These are phyloP conservation scores for Acrodontium crateriforme DNA, from an alignment of 2,329 filamentous ascomycete genomes.

Conservation along the genomic window DNA sequence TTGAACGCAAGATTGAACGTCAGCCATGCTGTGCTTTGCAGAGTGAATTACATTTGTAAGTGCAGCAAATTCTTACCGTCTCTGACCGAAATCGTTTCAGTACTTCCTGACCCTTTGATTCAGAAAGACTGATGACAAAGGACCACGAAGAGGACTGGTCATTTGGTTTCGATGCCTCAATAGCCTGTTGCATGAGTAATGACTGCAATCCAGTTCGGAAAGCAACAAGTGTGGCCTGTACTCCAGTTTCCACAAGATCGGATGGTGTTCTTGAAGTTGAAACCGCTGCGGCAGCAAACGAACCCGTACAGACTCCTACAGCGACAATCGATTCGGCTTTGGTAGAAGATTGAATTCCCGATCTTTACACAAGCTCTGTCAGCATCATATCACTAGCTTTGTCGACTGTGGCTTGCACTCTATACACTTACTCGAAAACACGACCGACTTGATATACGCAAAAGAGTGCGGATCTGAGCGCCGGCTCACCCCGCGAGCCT, in stretches of 20 bases:
- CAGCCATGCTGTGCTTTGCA: no score
- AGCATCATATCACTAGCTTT: background rate
- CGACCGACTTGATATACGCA: background rate
- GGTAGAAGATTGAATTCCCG: conserved; percentile 1
- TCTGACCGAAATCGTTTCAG: no score
- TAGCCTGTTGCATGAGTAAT: no score
- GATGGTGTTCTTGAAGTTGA: background rate
- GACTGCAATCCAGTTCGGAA: no score
- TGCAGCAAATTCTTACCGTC: no score
- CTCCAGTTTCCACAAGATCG: background rate
- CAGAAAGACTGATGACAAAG: no score
- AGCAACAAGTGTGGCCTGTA: background rate
- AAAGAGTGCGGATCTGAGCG: background rate
- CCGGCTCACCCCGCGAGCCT: background rate
- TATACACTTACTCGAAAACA: background rate
- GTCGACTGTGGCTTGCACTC: background rate
- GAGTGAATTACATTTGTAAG: no score
- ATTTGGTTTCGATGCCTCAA: no score
- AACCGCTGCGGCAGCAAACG: background rate
- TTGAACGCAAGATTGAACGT: no score
- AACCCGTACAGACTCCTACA: conserved; percentile 1
- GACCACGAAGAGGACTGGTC: no score
- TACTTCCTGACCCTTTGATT: no score
- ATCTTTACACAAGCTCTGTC: no score
- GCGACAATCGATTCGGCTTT: background rate